These are phyloP conservation scores for Parathielavia appendiculata DNA, from an alignment of 495 filamentous ascomycete species.

Conservation along the genomic window DNA sequence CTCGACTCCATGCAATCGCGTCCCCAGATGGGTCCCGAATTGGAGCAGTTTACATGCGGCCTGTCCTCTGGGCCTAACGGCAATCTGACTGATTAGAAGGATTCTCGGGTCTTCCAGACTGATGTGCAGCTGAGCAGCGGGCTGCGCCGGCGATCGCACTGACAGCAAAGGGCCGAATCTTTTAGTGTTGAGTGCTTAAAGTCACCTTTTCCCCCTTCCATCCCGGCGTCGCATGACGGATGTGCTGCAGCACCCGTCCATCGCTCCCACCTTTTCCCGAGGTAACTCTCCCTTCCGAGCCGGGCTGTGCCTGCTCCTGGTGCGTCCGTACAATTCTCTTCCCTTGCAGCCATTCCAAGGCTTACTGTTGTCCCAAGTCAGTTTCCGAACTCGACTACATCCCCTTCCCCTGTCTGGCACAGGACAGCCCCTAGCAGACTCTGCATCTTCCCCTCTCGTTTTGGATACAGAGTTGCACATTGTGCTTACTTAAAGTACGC, in stretches of 20 bases:
- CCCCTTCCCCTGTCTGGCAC: conserved; percentile 13
- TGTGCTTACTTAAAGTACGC: conserved; percentile 17
- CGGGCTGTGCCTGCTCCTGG: conserved; percentile 20
- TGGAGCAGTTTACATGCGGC: too few species aligned
- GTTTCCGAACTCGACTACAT: conserved; percentile 1
- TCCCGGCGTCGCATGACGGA: conserved; percentile 10
- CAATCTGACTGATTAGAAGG: too few species aligned
- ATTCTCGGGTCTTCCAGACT: conserved; percentile 9
- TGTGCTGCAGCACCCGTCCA: conserved; percentile 3
- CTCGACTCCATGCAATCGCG: too few species aligned
- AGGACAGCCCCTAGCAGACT: conserved; percentile 3
- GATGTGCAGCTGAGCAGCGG: conserved; percentile 19
- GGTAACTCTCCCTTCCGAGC: conserved; percentile 9
- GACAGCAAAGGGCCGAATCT: not conserved
- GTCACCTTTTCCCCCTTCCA: not conserved
- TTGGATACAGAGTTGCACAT: conserved; percentile 7
- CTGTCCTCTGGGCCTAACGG: not conserved
- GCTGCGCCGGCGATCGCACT: conserved; percentile 10
- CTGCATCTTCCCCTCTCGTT: conserved; percentile 2
- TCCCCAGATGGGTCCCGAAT: too few species aligned
- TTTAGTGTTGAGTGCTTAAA: conserved; percentile 7
- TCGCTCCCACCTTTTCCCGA: conserved; percentile 5
- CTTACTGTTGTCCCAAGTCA: conserved; percentile 3
- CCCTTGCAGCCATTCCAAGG: not conserved
- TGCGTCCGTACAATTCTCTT: not conserved